Evolutionary conservation across 1,139 yeast genomes (phyloP), one percentile per base, ranked within the genome.

Genomic region (Geotrichum fermentans): DNA sequence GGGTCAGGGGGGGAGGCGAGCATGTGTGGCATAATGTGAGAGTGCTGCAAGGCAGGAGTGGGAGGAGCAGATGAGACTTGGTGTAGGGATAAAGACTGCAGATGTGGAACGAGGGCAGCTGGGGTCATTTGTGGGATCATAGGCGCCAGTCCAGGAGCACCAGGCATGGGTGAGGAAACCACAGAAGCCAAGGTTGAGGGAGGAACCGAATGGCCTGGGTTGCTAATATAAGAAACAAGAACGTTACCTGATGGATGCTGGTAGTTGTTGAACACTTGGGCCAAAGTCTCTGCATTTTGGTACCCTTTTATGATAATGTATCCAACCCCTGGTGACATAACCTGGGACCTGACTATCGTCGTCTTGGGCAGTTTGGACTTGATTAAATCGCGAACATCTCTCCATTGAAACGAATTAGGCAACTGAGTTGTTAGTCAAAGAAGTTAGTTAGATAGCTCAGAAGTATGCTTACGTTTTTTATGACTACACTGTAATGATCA

Each of bases 281-380:
- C 52, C 29, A 51, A 47, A 8, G 53, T 40, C 13, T 54, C 21
- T n/a, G 59, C 60, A 26, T 47, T 52, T 13, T 52, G 46, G 24
- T 52, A 51, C 11, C 57, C 58, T 36, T 52, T 53, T 30, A 57
- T 43, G 24, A 52, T 49, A 16, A 57, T 45, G 13, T 44, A 41
- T 5, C 56, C 59, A 8, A 51, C 45, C 5, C 60, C 58, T 4
- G 58, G 57, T 16, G 56, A 24, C 13, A 50, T 37, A 8, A 57
- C 51, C 30, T 54, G 52, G 11, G 59, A 54, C 32, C 53, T 54
- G 7, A 56, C 44, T 13, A 57, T 48, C 11, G 50, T 52, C 4
- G 50, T 43, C 14, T 45, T 46, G 3, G 59, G 59, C 13, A 55
- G 47, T 7, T 28, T 40, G n/a, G 53, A 39, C 29, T 43, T 49